Evolutionary conservation across 495 filamentous ascomycete species (phyloP).

Genomic region (Aspergillus kassunensis): DNA sequence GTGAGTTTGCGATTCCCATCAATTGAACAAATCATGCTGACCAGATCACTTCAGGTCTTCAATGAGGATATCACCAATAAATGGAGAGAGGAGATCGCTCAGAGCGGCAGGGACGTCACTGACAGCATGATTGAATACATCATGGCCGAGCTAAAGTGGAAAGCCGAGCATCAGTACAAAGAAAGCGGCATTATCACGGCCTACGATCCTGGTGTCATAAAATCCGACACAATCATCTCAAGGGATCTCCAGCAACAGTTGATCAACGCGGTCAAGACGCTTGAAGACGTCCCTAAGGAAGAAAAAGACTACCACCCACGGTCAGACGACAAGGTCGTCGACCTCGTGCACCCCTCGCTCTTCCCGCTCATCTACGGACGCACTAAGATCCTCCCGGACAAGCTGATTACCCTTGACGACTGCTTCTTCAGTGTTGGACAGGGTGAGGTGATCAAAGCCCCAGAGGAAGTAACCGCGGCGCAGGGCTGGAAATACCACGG

Average conservation of each 20-base stretch:
- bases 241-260: neutral
- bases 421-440: conserved; percentile 5
- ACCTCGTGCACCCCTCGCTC: conserved; percentile 17
- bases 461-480: neutral
- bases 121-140: conserved; percentile 49
- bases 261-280: neutral
- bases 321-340: conserved; percentile 12
- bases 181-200: neutral
- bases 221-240: conserved; percentile 10
- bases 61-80: conserved; percentile 13
- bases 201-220: conserved; percentile 2
- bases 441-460: neutral
- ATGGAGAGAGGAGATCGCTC: conserved; percentile 16
- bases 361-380: conserved; percentile 12
- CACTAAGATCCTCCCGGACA: conserved; percentile 2
- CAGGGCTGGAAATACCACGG: too few species aligned
- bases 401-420: conserved; percentile 2
- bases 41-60: neutral
- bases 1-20: neutral
- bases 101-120: conserved; percentile 30
- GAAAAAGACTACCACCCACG: conserved; percentile 16
- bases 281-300: conserved; percentile 5
- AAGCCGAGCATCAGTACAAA: conserved; percentile 19
- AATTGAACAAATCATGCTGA: neutral
- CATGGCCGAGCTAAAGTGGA: conserved; percentile 48